Percentiles rank a stretch among this genome's conserved stretches.
phyloP scores from a whole-genome alignment of 129 eudicot genomes.

The Kitagawia praeruptora region DNA sequence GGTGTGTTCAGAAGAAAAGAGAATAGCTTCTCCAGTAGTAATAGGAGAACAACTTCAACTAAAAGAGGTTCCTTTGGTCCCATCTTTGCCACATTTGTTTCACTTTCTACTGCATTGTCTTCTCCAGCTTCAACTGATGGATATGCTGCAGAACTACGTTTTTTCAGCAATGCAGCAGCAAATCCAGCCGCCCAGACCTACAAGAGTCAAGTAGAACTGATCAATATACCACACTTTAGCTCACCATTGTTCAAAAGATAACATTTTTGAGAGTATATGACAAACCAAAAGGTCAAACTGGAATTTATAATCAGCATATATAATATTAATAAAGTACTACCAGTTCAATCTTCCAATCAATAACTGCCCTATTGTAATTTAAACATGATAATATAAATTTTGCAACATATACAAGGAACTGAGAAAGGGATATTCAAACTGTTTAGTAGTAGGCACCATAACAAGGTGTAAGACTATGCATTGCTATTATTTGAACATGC shows the following conservation, averaged over 20 bases:
- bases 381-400: not conserved
- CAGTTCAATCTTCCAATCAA: not conserved
- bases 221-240: not conserved
- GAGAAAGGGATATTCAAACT: not conserved
- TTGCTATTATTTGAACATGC: not conserved
- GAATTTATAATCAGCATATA: not conserved
- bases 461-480: not conserved
- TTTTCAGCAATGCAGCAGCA: slow-evolving; percentile 70
- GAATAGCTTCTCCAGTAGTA: slow-evolving; percentile 63
- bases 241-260: not conserved
- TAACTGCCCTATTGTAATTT: not conserved
- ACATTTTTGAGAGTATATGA: not conserved
- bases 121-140: slow-evolving; percentile 33
- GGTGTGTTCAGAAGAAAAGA: slow-evolving; percentile 52
- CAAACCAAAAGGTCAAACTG: not conserved
- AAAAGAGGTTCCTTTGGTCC: slow-evolving; percentile 38
- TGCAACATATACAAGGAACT: not conserved
- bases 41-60: slow-evolving; percentile 41
- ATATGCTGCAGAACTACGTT: slow-evolving; percentile 54
- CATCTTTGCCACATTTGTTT: slow-evolving; percentile 10
- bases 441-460: not conserved
- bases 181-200: slow-evolving; percentile 98
- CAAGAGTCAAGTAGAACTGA: not conserved
- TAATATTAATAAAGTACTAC: not conserved
- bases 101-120: slow-evolving; percentile 19